Base-by-base conservation (phyloP, 345 rosid genomes). In the Gossypium raimondii region DNA sequence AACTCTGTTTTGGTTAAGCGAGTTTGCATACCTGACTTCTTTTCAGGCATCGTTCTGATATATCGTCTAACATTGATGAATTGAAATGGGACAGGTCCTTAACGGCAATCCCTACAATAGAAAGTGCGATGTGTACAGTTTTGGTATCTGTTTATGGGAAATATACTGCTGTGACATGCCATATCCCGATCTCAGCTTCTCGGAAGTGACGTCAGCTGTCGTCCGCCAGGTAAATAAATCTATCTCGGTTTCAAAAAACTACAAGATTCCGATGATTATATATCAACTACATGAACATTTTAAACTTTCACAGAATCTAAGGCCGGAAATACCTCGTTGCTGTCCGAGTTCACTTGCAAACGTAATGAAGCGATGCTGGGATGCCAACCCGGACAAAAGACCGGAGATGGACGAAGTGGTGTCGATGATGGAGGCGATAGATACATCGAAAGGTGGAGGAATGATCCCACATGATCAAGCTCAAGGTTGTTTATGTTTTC, bases 161-260 rank as follows among this genome's bases (percentile, higher is more conserved):
- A 93, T 91, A 50, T 95, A 95, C 85, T 95, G 99, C 78, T 93
- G 99, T 71, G 99, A 95, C 87, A 95, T 95, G 99, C 99, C 99
- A 34, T 91, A 95, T 81, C 93, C 97, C 11, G 98, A 95, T 74
- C 99, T 92, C 76, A 95, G 99, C 78, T 95, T 95, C 82, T 86
- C 99, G 4, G 99, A 95, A 86, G 91, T 95, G 73, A 93, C 99
- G 51, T 91, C 98, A 11, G 99, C 98, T 24, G 98, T 95, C 22
- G 98, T 93, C 82, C 96, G 92, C 73, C 98, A 95, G 99, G 99
- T 93, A 66, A 22, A 74, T 44, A 11, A 48, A 59, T 38, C 63
- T 6, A 29, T 55, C 29, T 56, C 16, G 25, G 20, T 65, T 18
- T 10, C 14, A 1, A 20, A 55, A 53, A 55, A 7, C 11, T 60